Base-by-base conservation (phyloP, 1,284 basidiomycete species). In the Rhodotorula mucilaginosa region DNA sequence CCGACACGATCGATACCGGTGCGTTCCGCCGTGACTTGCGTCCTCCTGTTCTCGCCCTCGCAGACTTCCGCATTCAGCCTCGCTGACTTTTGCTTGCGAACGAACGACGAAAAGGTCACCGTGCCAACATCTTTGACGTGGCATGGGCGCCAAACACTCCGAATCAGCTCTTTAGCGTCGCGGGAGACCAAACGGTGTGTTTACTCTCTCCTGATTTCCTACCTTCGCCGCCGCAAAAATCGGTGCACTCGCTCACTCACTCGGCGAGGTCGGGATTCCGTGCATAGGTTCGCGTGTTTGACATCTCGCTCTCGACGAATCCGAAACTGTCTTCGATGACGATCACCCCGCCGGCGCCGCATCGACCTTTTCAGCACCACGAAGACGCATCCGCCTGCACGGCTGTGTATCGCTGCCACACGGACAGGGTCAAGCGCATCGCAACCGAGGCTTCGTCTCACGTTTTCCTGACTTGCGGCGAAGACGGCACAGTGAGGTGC, bases 51-150 rank as follows among this genome's bases (percentile, higher is more conserved):
- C 39, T 44, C 39, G 39, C 39, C 8, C 12, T 44, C 39, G 39
- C 39, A 44, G 12, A 44, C 39, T 2, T 44, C 39, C 39, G 2
- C 23, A 15, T 13, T 5, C 4, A 2, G 23, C 23, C 1, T 18
- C 15, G 18, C 58, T 34, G 21, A 31, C 31, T 16, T 15, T 2
- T 6, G 39, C 39, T 16, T 21, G 54, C 10, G 15, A 10, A 10
- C 21, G 10, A 19, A 2, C n/a, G 15, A 5, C 21, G 15, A 10
- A 23, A 91, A 1, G 92, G 91, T 2, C 94, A 97, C 82, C 85
- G 83, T 44, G 87, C 86, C 23, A 97, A 97, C 79, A 93, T 97
- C 70, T 97, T 97, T 83, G 89, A 88, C 69, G 88, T 88, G 3
- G 88, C 91, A 66, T 90, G 91, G 85, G 84, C 96, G 2, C 92